A percentile compares a stretch with the other conserved stretches of the same genome.
Evolutionary conservation across 2,329 filamentous ascomycete genomes (phyloP).

Genomic region (Coniella vitis): DNA sequence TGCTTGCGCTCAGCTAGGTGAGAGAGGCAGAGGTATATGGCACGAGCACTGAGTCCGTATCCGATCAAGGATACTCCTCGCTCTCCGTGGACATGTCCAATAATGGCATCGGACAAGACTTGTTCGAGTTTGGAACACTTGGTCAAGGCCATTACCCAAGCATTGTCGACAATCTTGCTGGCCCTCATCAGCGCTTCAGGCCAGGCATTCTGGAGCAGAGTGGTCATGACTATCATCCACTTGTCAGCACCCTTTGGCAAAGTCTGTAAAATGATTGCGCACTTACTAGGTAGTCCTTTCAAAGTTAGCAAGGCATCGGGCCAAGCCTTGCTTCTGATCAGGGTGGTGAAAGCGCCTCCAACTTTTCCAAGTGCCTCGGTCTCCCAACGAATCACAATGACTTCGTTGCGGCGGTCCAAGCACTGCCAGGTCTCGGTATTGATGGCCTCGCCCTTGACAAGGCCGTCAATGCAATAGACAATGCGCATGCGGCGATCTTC

Average conservation of each 20-base stretch:
- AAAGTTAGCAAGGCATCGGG: constrained; percentile 53
- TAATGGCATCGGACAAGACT: constrained; percentile 73
- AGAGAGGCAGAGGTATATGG: constrained; percentile 80
- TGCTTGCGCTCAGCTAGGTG: constrained; percentile 71
- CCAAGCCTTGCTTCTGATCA: constrained; percentile 80
- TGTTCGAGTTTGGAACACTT: constrained; percentile 65
- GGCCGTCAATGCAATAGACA: constrained; percentile 78
- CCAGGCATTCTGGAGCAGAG: constrained; percentile 54
- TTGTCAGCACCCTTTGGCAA: no score
- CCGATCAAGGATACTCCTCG: constrained; percentile 74
- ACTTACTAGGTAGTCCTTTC: constrained; percentile 39
- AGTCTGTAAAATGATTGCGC: not conserved
- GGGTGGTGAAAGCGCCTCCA: constrained; percentile 67
- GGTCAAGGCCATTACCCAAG: constrained; percentile 69
- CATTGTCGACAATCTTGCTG: constrained; percentile 72
- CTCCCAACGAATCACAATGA: constrained; percentile 82
- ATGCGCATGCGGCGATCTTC: constrained; percentile 66
- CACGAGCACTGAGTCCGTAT: constrained; percentile 73
- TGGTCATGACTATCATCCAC: constrained; percentile 17
- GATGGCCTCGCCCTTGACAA: constrained; percentile 66
- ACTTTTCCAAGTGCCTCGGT: constrained; percentile 69
- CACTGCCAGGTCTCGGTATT: constrained; percentile 73
- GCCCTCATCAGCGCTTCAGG: constrained; percentile 58
- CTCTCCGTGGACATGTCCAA: constrained; percentile 77
- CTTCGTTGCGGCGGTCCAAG: constrained; percentile 65